Evolutionary conservation across 2,329 filamentous ascomycete species (phyloP).

Genomic region (Pseudogymnoascus sp.): DNA sequence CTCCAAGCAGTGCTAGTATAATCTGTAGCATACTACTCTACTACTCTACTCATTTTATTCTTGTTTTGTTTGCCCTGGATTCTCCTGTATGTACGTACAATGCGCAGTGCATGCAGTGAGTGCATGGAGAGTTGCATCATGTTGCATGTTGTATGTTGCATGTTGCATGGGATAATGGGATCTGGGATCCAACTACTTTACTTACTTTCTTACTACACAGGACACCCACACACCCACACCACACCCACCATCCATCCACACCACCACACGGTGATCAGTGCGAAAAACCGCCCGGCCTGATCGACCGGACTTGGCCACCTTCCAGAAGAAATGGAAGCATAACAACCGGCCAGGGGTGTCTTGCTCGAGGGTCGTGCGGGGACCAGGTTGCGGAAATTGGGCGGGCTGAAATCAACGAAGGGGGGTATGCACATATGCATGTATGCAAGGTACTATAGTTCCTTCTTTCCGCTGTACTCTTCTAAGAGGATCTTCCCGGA

Average conservation of each 20-base stretch:
- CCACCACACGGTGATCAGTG: constrained; percentile 6
- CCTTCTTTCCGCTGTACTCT: background rate
- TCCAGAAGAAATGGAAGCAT: constrained; percentile 1
- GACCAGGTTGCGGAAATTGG: constrained; percentile 6
- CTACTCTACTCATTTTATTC: background rate
- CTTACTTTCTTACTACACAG: background rate
- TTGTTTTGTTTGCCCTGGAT: background rate
- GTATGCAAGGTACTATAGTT: background rate
- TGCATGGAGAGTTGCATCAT: background rate
- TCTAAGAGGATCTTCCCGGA: background rate
- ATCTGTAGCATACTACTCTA: background rate
- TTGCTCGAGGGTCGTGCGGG: background rate
- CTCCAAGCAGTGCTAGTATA: background rate
- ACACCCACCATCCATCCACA: background rate
- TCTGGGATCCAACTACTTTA: background rate
- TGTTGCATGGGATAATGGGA: background rate
- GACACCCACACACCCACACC: background rate
- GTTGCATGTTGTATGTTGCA: background rate
- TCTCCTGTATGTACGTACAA: too few relatives aligned
- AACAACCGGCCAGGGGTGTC: background rate
- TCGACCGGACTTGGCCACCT: background rate
- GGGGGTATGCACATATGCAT: background rate
- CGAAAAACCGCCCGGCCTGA: constrained; percentile 1
- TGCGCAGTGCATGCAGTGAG: background rate
- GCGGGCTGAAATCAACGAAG: constrained; percentile 1